Percentiles rank a stretch among this genome's conserved stretches.
phyloP scores from a whole-genome alignment of 208 protist genomes.

The Novymonas esmeraldas region DNA sequence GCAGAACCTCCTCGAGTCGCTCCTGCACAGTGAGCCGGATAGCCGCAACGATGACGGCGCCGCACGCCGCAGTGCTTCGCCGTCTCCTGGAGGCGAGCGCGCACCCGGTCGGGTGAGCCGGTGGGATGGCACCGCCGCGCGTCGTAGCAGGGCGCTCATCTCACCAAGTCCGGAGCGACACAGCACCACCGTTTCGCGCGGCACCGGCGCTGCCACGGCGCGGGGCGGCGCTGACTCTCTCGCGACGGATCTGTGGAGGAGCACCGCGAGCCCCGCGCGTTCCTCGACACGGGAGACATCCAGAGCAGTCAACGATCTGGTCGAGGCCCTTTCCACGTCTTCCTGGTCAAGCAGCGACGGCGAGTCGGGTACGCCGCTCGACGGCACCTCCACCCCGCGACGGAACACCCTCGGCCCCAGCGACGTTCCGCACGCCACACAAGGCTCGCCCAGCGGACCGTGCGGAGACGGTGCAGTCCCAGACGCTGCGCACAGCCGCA shows the following conservation, averaged over 20 bases:
- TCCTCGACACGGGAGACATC: neutral
- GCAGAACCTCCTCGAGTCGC: constrained; percentile 25
- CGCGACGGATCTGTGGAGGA: neutral
- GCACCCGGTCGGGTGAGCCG: neutral
- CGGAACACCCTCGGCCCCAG: too few species aligned
- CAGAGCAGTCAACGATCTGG: constrained; percentile 34
- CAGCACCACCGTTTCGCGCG: neutral
- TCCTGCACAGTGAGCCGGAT: constrained; percentile 19
- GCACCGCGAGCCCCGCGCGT: neutral
- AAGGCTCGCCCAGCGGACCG: neutral
- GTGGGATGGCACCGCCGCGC: neutral
- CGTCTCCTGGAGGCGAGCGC: neutral
- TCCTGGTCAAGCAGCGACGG: constrained; percentile 51
- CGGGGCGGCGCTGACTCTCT: neutral
- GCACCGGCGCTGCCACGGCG: neutral
- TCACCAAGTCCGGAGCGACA: constrained; percentile 11
- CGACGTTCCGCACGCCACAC: neutral
- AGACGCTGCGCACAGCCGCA: neutral
- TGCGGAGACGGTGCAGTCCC: neutral
- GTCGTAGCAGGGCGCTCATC: neutral
- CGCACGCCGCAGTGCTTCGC: neutral
- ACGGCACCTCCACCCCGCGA: neutral
- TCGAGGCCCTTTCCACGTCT: constrained; percentile 69
- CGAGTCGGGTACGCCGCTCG: neutral
- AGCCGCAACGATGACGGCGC: neutral